phyloP scores from a whole-genome alignment of 176 grass and related monocot genomes.

The Canna indica region DNA sequence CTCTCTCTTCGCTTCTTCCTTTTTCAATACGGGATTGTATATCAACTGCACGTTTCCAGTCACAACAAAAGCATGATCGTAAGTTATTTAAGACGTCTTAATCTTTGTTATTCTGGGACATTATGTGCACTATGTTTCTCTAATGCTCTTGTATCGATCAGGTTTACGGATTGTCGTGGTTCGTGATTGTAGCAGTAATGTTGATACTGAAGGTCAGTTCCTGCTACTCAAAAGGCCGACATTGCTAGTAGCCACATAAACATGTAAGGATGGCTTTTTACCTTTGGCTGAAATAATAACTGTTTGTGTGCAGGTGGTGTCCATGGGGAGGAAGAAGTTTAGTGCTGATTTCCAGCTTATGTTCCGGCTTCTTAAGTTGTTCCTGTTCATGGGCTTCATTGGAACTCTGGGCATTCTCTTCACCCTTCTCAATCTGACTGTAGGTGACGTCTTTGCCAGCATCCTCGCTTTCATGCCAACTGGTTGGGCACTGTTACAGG shows the following conservation, averaged over 20 bases:
- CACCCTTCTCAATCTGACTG: conserved; percentile 1
- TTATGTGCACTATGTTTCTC: background rate
- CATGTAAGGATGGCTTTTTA: background rate
- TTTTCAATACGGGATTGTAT: conserved; percentile 70
- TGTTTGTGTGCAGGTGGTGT: conserved; percentile 28
- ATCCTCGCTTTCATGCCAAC: conserved; percentile 62
- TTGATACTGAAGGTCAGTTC: conserved; percentile 43
- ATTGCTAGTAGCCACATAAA: too few relatives aligned
- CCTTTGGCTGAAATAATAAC: background rate
- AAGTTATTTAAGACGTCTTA: conserved; percentile 10
- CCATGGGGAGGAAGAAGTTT: conserved; percentile 9
- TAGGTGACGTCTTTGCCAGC: conserved; percentile 29
- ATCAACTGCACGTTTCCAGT: conserved; percentile 52
- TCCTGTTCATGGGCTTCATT: conserved; percentile 6
- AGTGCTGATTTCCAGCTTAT: conserved; percentile 16
- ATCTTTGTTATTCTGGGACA: conserved; percentile 5
- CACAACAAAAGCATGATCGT: conserved; percentile 46
- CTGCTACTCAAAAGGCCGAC: too few relatives aligned
- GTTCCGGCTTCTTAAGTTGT: conserved; percentile 13
- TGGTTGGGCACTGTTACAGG: conserved; percentile 65
- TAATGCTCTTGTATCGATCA: conserved; percentile 10
- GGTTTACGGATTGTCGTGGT: conserved; percentile 61
- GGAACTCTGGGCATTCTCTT: conserved; percentile 7
- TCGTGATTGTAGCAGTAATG: conserved; percentile 41
- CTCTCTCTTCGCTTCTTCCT: conserved; percentile 54